A percentile compares a stretch with the other conserved stretches of the same genome.
Evolutionary conservation across 176 grass and related monocot species (phyloP).

Genomic region (Alopecurus myosuroides): DNA sequence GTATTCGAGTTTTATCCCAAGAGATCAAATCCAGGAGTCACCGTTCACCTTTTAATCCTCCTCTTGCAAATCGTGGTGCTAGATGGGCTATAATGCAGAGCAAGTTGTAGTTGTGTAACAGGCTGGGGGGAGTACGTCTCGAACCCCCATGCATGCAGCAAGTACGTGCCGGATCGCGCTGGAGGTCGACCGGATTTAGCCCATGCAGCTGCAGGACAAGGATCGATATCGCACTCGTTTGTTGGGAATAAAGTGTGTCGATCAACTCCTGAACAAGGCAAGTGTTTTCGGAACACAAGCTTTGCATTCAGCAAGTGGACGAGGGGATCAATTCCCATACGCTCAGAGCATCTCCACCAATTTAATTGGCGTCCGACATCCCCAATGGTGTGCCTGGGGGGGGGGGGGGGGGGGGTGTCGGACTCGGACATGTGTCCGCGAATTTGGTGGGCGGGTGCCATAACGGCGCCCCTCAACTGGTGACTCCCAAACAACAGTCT

Average conservation of each 20-base stretch:
- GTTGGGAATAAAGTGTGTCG: not conserved
- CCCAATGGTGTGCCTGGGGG: no score
- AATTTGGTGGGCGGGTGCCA: no score
- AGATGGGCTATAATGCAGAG: not conserved
- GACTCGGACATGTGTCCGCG: no score
- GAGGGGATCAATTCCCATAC: not conserved
- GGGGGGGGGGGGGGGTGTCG: no score
- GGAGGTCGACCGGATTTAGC: not conserved
- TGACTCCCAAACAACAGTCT: no score
- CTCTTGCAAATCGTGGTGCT: not conserved
- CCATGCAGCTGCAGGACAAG: not conserved
- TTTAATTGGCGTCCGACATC: no score
- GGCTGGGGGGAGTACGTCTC: not conserved
- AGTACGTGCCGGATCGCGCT: not conserved
- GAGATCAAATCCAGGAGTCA: not conserved
- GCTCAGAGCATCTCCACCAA: no score
- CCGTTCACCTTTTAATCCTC: not conserved
- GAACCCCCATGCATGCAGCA: not conserved
- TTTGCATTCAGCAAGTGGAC: not conserved
- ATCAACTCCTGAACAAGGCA: not conserved
- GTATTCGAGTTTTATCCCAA: constrained; percentile 1
- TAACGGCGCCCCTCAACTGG: no score
- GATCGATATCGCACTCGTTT: not conserved
- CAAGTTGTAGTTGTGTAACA: not conserved
- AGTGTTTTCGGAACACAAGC: no score